Base-by-base conservation (phyloP, 805 yeast species). In the Wickerhamomyces bisporus region DNA sequence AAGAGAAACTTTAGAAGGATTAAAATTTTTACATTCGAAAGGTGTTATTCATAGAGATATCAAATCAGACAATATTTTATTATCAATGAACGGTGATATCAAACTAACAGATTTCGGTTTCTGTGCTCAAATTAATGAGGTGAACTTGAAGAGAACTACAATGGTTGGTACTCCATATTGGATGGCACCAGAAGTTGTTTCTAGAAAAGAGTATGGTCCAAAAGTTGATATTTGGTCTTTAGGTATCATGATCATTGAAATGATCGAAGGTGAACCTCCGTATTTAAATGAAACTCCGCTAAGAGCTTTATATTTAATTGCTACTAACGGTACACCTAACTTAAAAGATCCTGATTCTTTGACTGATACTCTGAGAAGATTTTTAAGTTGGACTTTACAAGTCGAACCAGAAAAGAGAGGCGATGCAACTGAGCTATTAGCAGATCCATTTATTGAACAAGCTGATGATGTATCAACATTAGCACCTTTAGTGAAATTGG, bases 101-200 rank as follows among this genome's bases (percentile, higher is more conserved):
- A 93, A 93, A 63, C 71, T 93, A 58, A 93, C 98, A 0, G 98
- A 93, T 64, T 86, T 86, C 60, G 95, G 95, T 1, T 93, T 91
- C 66, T 93, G 98, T 65, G 99, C 98, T 0, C 95, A 89, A 61
- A 72, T 85, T 43, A 85, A 83, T 26, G 94, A 83, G 47, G 74
- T 76, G 38, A 83, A 85, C 47, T 68, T 84, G 39, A 89, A 91
- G 61, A 79, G 99, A 59, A 88, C 96, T 3, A 93, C 99, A 5
- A 87, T 93, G 95, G 98, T 93, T 14, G 99, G 99, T 13, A 93
- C 99, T 0, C 98, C 99, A 12, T 93, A 93, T 60, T 93, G 99
- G 99, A 93, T 93, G 99, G 99, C 99, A 0, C 99, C 99, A 1
- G 99, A 93, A 61, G 96, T 93, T 38, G 96, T 93, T 20, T 79